Evolutionary conservation across 192 early-diverging fungal species (phyloP), one percentile per base, ranked within the genome.

Genomic region (Backusella australiensis): DNA sequence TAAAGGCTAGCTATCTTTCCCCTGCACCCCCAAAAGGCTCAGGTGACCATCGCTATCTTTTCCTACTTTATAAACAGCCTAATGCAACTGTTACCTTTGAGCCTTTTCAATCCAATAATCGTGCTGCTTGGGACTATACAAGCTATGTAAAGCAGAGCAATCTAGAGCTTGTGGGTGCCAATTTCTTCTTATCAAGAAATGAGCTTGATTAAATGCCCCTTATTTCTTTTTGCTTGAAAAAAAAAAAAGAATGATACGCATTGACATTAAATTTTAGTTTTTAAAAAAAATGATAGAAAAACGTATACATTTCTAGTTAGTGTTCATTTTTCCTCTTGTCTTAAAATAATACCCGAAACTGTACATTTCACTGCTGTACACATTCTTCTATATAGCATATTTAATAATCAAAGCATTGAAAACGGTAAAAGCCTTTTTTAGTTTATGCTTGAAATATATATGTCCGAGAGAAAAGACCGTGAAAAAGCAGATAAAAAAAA

Each of bases 31-130:
- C 86, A 12, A 34, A 65, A 4, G 86, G 86, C 12, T 86, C 84
- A 42, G 89, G 89, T 17, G 75, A 81, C 39, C 90, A 91, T 76
- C 85, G 90, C 17, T 90, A 90, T 71, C 79, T 90, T 49, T 90
- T 91, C 53, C 73, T 90, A 5, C 73, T 90, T 21, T 91, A 85
- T 79, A 85, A 85, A n/a, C 90, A 91, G 67, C 72, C 78, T 1
- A 69, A 75, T 42, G 44, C 77, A 4, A 59, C 69, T 29, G 49
- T 52, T 26, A 69, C 77, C 14, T 68, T 83, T 49, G 21, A 77
- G 67, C 11, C 56, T 15, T 32, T 46, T 6, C 32, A 72, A 14
- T 34, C 1, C 32, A 66, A 75, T 0, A 0, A 49, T 6, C 77
- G 82, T 34, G 35, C 34, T 3, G 15, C 35, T 2, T 87, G 86